Base-by-base conservation (phyloP, 2,329 filamentous ascomycete genomes). In the Aspergillus hortae region DNA sequence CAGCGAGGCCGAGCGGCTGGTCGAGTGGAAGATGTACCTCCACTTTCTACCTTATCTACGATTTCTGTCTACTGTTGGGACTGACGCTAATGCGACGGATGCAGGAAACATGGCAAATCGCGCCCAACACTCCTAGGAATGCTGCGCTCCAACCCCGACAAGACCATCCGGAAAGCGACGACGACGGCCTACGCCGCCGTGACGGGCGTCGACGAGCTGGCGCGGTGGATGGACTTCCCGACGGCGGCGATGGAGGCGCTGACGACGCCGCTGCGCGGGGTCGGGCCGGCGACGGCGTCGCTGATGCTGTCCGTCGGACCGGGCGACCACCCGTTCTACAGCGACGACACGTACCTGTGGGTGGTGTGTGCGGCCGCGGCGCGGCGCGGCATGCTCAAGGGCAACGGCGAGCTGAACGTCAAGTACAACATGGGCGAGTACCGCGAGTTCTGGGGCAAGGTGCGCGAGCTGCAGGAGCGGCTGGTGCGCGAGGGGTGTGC, bases 21-120 rank as follows among this genome's bases (percentile, higher is more conserved):
- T 76, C 58, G 70, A 74, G 44, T 77, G 74, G 74, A 76, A 76
- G 56, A 61, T 72, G 74, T 76, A 58, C 61, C 66, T 17, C 33
- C 35, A 35, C 27, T 21, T 15, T 35, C 33, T 15, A 23, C 17
- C 17, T 17, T 6, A 25, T 33, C 27, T 15, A 30, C 27, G 7
- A 4, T 4, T 27, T 6, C 5, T 25, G 5, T 25, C 23, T 25
- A 25, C 23, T 25, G 23, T 25, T 4, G 23, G 23, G 4, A 25
- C 6, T 4, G 23, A 4, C 27, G 10, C 21, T 19, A 21, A 36
- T 23, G 10, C 19, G 36, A 30, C 41, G 11, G 41, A 11, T 33
- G 21, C 21, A 72, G 70, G 36, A 73, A 72, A 61, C 73, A 75
- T 42, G 74, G 74, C 17, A 57, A 66, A 7, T 64, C 56, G 45